Conservation (phyloP, 169 alveolate species). For the Amoebophrya sp. region DNA sequence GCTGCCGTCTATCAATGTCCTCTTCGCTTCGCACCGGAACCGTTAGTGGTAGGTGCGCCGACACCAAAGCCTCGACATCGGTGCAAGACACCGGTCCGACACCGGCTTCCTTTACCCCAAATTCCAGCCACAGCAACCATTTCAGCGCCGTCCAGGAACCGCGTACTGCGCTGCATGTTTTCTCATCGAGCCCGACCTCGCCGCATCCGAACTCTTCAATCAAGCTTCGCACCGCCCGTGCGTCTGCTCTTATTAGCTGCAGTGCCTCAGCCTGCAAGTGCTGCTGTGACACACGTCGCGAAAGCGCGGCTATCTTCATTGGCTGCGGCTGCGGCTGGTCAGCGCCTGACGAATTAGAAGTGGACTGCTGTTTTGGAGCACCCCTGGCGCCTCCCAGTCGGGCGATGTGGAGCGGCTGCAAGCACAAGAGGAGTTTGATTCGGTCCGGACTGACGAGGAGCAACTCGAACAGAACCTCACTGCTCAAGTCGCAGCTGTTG, state of each 20-base stretch:
- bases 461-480: neutral
- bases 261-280: too few species aligned
- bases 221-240: too few species aligned
- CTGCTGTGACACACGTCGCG: too few species aligned
- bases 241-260: too few species aligned
- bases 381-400: neutral
- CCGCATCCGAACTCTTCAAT: too few species aligned
- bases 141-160: neutral
- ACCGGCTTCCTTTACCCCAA: too few species aligned
- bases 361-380: too few species aligned
- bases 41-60: neutral
- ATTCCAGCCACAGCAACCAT: neutral
- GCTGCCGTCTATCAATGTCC: neutral
- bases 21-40: neutral
- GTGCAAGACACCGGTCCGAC: neutral
- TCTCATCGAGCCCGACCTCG: too few species aligned
- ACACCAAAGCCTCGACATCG: neutral
- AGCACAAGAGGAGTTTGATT: neutral
- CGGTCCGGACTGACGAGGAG: neutral
- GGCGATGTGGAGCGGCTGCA: neutral
- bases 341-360: too few species aligned
- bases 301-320: too few species aligned
- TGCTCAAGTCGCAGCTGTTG: neutral
- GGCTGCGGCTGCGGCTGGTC: too few species aligned
- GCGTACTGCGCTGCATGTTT: too few species aligned